phyloP scores from a whole-genome alignment of 495 filamentous ascomycete species.

The Rhypophila decipiens region DNA sequence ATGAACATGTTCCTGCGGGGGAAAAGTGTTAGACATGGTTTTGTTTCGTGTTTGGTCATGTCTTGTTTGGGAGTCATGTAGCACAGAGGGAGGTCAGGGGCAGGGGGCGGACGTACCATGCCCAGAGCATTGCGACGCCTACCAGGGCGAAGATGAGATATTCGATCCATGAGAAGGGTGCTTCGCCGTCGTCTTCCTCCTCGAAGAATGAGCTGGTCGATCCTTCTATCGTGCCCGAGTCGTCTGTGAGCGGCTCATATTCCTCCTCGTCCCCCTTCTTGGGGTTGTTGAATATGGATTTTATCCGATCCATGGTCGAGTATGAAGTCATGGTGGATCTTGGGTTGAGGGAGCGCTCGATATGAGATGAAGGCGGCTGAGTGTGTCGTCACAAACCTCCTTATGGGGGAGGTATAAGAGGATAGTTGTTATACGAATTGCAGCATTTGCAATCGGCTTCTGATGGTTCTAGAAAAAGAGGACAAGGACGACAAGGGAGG shows the following conservation, averaged over 20 bases:
- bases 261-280: slow-evolving; percentile 35
- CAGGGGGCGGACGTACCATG: slow-evolving; percentile 84
- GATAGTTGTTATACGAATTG: too few species aligned
- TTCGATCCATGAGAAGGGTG: slow-evolving; percentile 67
- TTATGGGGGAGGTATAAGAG: too few species aligned
- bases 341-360: too few species aligned
- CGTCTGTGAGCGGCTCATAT: slow-evolving; percentile 51
- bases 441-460: too few species aligned
- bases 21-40: too few species aligned
- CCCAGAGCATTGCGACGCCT: slow-evolving; percentile 92
- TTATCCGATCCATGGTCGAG: slow-evolving; percentile 27
- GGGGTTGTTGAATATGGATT: slow-evolving; percentile 15
- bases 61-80: background rate
- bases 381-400: too few species aligned
- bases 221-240: slow-evolving; percentile 25
- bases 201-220: slow-evolving; percentile 17
- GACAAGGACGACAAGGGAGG: too few species aligned
- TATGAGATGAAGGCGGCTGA: too few species aligned
- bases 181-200: slow-evolving; percentile 32
- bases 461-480: too few species aligned
- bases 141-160: slow-evolving; percentile 83
- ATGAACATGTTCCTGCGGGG: slow-evolving; percentile 91
- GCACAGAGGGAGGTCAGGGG: slow-evolving; percentile 1
- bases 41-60: too few species aligned
- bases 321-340: too few species aligned